Evolutionary conservation across 2,329 filamentous ascomycete genomes (phyloP).

Genomic region (Incumbomyces delicatus): DNA sequence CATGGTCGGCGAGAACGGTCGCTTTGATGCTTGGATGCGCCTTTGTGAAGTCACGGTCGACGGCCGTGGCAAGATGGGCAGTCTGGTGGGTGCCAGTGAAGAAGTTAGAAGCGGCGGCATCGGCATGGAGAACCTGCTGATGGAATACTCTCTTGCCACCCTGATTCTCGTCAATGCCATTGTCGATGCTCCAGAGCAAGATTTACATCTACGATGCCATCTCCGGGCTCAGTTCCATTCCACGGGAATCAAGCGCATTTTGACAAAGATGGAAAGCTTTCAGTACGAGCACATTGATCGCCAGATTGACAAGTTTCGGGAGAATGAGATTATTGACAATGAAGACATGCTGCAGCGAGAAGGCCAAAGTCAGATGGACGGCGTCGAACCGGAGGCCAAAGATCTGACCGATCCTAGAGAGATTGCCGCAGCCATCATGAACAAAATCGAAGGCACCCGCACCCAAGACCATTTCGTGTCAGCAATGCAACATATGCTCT

Average conservation of each 20-base stretch:
- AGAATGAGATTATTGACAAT: constrained; percentile 95
- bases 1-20: constrained; percentile 80
- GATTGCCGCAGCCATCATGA: constrained; percentile 87
- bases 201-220: constrained; percentile 84
- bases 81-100: constrained; percentile 89
- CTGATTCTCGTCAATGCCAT: constrained; percentile 95
- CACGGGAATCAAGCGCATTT: constrained; percentile 86
- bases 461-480: constrained; percentile 94
- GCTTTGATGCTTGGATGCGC: constrained; percentile 98
- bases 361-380: constrained; percentile 81
- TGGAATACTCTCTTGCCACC: constrained; percentile 96
- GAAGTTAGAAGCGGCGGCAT: constrained; percentile 93
- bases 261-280: constrained; percentile 96
- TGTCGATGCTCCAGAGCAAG: constrained; percentile 78
- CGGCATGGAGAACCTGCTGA: constrained; percentile 95
- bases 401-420: constrained; percentile 88
- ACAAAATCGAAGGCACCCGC: constrained; percentile 69
- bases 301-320: constrained; percentile 86
- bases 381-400: constrained; percentile 72
- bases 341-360: constrained; percentile 92
- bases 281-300: constrained; percentile 98
- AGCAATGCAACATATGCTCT: constrained; percentile 84
- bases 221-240: constrained; percentile 92
- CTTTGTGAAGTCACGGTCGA: constrained; percentile 95
- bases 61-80: constrained; percentile 97